Conservation (phyloP, 2,329 filamentous ascomycete species). For the Phialemoniopsis sp. region DNA sequence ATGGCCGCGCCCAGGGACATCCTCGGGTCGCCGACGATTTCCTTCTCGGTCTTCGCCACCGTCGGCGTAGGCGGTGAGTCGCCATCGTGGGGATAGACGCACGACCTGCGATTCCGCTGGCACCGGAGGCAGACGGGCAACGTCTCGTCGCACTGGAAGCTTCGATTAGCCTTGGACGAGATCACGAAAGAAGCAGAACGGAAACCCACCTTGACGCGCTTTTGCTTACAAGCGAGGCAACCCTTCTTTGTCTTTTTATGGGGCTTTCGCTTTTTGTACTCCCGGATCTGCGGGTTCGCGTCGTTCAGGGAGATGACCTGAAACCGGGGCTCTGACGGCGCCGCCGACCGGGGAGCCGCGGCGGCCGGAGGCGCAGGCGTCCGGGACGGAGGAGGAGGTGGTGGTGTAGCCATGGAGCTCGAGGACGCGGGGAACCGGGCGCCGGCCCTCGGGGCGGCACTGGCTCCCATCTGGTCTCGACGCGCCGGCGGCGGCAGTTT, state of each 20-base stretch:
- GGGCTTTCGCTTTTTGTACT: constrained; percentile 13
- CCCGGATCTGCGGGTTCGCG: constrained; percentile 8
- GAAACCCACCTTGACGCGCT: constrained; percentile 14
- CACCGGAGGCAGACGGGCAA: constrained; percentile 13
- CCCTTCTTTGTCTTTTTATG: constrained; percentile 15
- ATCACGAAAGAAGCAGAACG: too few relatives aligned
- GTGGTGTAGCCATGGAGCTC: too few relatives aligned
- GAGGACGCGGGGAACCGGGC: too few relatives aligned
- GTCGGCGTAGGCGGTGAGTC: not conserved
- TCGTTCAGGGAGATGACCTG: constrained; percentile 22
- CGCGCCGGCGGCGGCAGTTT: too few relatives aligned
- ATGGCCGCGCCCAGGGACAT: not conserved
- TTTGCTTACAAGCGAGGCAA: constrained; percentile 14
- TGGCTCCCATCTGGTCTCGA: too few relatives aligned
- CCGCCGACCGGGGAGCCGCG: too few relatives aligned
- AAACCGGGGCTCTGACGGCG: constrained; percentile 5
- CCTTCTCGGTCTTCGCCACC: not conserved
- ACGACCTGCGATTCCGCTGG: constrained; percentile 11
- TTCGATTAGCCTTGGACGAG: too few relatives aligned
- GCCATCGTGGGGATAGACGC: constrained; percentile 7
- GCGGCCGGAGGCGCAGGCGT: too few relatives aligned
- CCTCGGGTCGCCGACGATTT: constrained; percentile 4
- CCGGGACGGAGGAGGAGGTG: too few relatives aligned
- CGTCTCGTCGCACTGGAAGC: constrained; percentile 13
- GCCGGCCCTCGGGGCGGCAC: too few relatives aligned